These are phyloP conservation scores for Gentiana macrophylla DNA, from an alignment of 257 asterid species.

Conservation along the genomic window DNA sequence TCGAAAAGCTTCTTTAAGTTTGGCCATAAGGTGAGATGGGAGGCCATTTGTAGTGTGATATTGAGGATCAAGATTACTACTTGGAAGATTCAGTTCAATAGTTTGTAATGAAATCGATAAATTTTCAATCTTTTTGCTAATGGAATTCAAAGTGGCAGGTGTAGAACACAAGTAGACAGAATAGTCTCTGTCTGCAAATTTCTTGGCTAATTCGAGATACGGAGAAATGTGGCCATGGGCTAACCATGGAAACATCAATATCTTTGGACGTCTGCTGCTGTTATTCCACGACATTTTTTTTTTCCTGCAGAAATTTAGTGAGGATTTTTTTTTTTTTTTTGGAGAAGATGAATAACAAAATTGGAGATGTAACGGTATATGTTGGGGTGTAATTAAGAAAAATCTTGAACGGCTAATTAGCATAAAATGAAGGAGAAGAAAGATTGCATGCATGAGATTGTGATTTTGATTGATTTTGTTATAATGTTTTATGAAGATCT, in stretches of 20 bases:
- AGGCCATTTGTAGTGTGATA: conserved; percentile 6
- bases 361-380: too few relatives aligned
- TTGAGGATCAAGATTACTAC: conserved; percentile 7
- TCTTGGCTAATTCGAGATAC: conserved; percentile 1
- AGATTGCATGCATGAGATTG: background rate
- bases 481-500: too few relatives aligned
- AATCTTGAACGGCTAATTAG: too few relatives aligned
- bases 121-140: background rate
- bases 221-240: conserved; percentile 8
- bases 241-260: conserved; percentile 11
- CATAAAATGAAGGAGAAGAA: background rate
- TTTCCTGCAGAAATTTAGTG: too few relatives aligned
- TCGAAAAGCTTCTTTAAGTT: background rate
- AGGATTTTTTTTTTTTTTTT: too few relatives aligned
- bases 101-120: background rate
- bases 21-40: conserved; percentile 1
- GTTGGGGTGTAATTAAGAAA: too few relatives aligned
- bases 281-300: too few relatives aligned
- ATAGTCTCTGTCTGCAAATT: background rate
- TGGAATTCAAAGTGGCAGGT: background rate
- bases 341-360: too few relatives aligned
- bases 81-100: conserved; percentile 2
- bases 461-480: background rate
- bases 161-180: conserved; percentile 4
- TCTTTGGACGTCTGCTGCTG: background rate